Evolutionary conservation across 495 filamentous ascomycete genomes (phyloP).

Genomic region (Cercophora newfieldiana): DNA sequence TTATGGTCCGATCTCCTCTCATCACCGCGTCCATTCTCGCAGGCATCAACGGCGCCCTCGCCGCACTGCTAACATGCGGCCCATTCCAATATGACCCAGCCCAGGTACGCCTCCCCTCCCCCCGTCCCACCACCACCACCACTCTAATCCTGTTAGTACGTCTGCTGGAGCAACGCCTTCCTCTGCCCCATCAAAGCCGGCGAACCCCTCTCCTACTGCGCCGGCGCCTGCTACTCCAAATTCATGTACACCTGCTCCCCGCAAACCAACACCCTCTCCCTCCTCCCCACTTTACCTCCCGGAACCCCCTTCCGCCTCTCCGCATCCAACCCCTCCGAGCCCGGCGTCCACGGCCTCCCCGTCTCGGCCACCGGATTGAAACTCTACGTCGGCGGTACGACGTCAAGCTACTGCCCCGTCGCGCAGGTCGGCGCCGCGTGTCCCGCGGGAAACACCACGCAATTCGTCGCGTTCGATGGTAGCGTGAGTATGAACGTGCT

Average conservation of each 20-base stretch:
- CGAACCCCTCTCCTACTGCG: conserved; percentile 31
- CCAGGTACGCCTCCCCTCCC: conserved; percentile 20
- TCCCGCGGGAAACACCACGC: conserved; percentile 32
- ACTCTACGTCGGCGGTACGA: conserved; percentile 46
- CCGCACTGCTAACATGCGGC: conserved; percentile 27
- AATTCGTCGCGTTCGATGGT: conserved; percentile 23
- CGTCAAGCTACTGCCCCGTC: conserved; percentile 39
- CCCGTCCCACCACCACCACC: not conserved
- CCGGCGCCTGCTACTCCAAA: conserved; percentile 38
- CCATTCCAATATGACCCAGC: conserved; percentile 32
- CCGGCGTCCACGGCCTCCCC: conserved; percentile 44
- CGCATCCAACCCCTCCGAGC: conserved; percentile 43
- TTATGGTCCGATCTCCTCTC: conserved; percentile 24
- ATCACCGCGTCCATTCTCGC: conserved; percentile 21
- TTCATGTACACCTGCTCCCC: conserved; percentile 43
- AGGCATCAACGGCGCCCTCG: conserved; percentile 16
- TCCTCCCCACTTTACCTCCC: conserved; percentile 34
- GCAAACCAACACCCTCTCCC: conserved; percentile 26
- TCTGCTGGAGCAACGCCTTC: conserved; percentile 34
- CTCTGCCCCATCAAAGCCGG: conserved; percentile 36
- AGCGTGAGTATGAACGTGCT: conserved; percentile 37
- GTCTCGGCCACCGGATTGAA: conserved; percentile 36
- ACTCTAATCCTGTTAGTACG: conserved; percentile 26
- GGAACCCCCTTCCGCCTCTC: conserved; percentile 41
- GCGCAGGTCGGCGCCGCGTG: conserved; percentile 27